Evolutionary conservation across 495 filamentous ascomycete genomes (phyloP).

Genomic region (Collariella sp.): DNA sequence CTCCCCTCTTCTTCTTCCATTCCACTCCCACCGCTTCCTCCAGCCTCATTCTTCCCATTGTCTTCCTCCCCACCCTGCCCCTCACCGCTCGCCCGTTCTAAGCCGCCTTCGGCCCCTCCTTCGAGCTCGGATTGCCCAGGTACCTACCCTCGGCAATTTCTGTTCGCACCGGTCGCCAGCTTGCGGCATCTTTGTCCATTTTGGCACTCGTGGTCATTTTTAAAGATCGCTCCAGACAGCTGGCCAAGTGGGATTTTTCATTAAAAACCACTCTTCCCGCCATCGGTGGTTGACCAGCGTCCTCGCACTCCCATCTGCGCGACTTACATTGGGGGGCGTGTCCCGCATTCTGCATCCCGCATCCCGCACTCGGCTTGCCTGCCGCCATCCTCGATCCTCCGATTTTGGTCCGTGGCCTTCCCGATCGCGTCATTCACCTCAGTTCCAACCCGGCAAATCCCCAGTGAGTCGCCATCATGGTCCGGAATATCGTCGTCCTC

Average conservation of each 20-base stretch:
- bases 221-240: not conserved
- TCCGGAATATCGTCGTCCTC: constrained; percentile 92
- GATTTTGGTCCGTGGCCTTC: constrained; percentile 3
- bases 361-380: not conserved
- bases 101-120: not conserved
- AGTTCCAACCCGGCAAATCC: constrained; percentile 24
- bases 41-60: constrained; percentile 2
- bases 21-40: no score
- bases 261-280: not conserved
- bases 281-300: not conserved
- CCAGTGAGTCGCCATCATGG: constrained; percentile 51
- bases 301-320: not conserved
- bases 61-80: constrained; percentile 6
- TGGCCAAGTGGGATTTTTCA: not conserved
- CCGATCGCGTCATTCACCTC: constrained; percentile 6
- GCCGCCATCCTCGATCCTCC: constrained; percentile 10
- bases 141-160: constrained; percentile 30
- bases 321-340: not conserved
- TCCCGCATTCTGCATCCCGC: constrained; percentile 9
- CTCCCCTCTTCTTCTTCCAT: constrained; percentile 7
- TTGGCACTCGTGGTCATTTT: not conserved
- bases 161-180: constrained; percentile 9
- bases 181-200: constrained; percentile 5
- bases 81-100: not conserved
- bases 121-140: not conserved